Evolutionary conservation across 2,329 filamentous ascomycete genomes (phyloP).

Genomic region (Pestalotiopsis fici): DNA sequence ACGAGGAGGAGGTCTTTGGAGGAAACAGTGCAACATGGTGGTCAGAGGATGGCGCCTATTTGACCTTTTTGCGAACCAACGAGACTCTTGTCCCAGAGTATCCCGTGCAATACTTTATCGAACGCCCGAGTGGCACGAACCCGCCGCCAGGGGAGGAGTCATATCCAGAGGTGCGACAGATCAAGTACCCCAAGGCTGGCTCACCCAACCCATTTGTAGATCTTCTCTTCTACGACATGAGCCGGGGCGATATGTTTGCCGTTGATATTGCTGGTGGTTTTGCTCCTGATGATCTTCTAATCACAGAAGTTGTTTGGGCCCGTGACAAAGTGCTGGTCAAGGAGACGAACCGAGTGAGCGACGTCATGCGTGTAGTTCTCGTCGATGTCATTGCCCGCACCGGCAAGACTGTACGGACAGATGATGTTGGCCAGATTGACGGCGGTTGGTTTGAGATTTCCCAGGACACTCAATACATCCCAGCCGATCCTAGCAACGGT

Average conservation of each 20-base stretch:
- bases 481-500: slow-evolving; percentile 76
- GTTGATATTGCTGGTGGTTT: slow-evolving; percentile 80
- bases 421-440: slow-evolving; percentile 82
- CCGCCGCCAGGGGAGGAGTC: slow-evolving; percentile 74
- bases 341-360: slow-evolving; percentile 92
- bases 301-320: slow-evolving; percentile 92
- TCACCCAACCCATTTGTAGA: slow-evolving; percentile 90
- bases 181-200: slow-evolving; percentile 98
- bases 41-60: slow-evolving; percentile 84
- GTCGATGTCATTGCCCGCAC: slow-evolving; percentile 75
- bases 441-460: slow-evolving; percentile 97
- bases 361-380: slow-evolving; percentile 83
- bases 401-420: slow-evolving; percentile 76
- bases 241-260: slow-evolving; percentile 74
- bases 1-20: slow-evolving; percentile 80
- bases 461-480: slow-evolving; percentile 81
- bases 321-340: slow-evolving; percentile 83
- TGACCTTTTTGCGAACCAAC: slow-evolving; percentile 92
- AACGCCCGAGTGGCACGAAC: slow-evolving; percentile 74
- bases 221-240: slow-evolving; percentile 84
- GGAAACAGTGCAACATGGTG: slow-evolving; percentile 91
- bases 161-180: slow-evolving; percentile 86
- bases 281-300: slow-evolving; percentile 77
- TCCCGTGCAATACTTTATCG: slow-evolving; percentile 90
- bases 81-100: slow-evolving; percentile 91